Percentiles rank a stretch among this genome's conserved stretches.
phyloP scores from a whole-genome alignment of 1,139 yeast genomes.

The Suhomyces coccinellae region DNA sequence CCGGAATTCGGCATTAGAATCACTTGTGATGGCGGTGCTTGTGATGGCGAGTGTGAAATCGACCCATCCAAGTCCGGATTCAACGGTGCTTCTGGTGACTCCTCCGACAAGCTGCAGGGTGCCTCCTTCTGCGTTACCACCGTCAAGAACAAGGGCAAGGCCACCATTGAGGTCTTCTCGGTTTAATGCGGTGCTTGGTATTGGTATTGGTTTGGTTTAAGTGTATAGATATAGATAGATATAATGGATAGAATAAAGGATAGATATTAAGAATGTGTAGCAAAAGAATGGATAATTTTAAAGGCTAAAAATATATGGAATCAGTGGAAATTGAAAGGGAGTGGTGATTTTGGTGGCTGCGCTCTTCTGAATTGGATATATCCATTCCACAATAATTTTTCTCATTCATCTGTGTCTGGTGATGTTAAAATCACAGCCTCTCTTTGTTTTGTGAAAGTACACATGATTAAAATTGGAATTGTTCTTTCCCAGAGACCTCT shows the following conservation, averaged over 20 bases:
- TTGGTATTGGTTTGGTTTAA: background rate
- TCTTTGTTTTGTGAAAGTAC: too few species aligned
- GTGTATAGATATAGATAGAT: too few species aligned
- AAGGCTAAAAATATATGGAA: background rate
- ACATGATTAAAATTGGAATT: too few species aligned
- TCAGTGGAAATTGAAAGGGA: background rate
- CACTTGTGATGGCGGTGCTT: conserved; percentile 65
- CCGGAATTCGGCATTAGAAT: conserved; percentile 75
- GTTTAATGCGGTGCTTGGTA: background rate
- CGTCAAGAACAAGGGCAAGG: conserved; percentile 61
- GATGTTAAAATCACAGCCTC: too few species aligned
- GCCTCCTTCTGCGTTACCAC: conserved; percentile 84
- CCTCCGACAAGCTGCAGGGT: conserved; percentile 56
- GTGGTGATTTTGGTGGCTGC: too few species aligned
- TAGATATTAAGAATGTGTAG: too few species aligned
- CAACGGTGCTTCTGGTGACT: conserved; percentile 51
- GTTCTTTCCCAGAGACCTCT: too few species aligned
- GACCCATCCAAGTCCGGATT: conserved; percentile 64
- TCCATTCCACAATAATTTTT: too few species aligned
- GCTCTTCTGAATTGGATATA: too few species aligned
- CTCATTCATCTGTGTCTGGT: too few species aligned
- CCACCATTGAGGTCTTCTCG: conserved; percentile 68
- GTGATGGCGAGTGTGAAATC: conserved; percentile 79
- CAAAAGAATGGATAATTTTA: too few species aligned
- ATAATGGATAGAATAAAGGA: too few species aligned